Evolutionary conservation across 768 basidiomycete species (phyloP).

Genomic region (Phlegmacium glaucopus): DNA sequence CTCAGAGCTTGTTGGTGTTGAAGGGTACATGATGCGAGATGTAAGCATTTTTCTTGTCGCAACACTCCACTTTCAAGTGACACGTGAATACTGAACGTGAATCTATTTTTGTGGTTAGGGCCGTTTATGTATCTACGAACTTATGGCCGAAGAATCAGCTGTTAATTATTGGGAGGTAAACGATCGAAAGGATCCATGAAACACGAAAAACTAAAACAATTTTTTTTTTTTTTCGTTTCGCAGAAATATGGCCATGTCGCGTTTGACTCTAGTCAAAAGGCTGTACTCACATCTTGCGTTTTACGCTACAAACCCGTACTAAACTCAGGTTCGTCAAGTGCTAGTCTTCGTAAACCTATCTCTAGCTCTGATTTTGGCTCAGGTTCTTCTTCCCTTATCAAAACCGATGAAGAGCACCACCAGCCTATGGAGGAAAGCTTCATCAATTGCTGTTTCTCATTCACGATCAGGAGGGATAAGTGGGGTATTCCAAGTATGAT

Average conservation of each 20-base stretch:
- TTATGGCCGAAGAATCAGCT: constrained; percentile 96
- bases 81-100: constrained; percentile 1
- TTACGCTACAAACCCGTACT: constrained; percentile 73
- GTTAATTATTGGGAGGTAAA: constrained; percentile 97
- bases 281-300: constrained; percentile 89
- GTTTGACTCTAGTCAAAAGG: constrained; percentile 89
- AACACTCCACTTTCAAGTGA: constrained; percentile 1
- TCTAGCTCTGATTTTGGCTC: constrained; percentile 9
- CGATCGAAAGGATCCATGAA: not conserved
- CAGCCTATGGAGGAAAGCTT: constrained; percentile 63
- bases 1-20: constrained; percentile 83
- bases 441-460: constrained; percentile 89
- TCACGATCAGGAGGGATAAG: constrained; percentile 80
- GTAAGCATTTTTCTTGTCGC: constrained; percentile 36
- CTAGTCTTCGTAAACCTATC: constrained; percentile 19
- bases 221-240: not conserved
- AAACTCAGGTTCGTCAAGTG: constrained; percentile 33
- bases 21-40: constrained; percentile 86
- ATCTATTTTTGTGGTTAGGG: constrained; percentile 44
- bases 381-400: constrained; percentile 8
- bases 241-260: constrained; percentile 96
- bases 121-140: constrained; percentile 92
- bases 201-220: not conserved
- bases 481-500: constrained; percentile 90
- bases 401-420: constrained; percentile 28